phyloP scores from a whole-genome alignment of 805 yeast genomes.

The Metschnikowia baotianmanensis region DNA sequence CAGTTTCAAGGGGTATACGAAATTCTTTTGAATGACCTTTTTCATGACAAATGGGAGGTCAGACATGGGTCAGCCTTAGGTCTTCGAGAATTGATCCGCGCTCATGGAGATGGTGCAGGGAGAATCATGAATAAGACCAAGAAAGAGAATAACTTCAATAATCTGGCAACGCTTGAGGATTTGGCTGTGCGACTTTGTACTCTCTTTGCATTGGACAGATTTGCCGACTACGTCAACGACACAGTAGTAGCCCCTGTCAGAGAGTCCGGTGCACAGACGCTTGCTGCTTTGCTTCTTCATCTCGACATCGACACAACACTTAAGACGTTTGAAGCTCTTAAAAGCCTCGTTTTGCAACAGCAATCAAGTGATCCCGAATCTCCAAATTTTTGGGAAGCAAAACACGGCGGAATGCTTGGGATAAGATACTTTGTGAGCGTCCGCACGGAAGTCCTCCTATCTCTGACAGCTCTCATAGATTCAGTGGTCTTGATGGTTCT shows the following conservation, averaged over 20 bases:
- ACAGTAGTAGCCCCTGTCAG: slow-evolving; percentile 98
- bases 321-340: slow-evolving; percentile 62
- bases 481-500: slow-evolving; percentile 80
- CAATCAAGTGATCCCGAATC: slow-evolving; percentile 39
- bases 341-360: slow-evolving; percentile 65
- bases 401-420: slow-evolving; percentile 97
- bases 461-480: slow-evolving; percentile 57
- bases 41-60: slow-evolving; percentile 87
- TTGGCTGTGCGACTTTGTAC: slow-evolving; percentile 81
- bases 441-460: slow-evolving; percentile 70
- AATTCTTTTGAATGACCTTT: slow-evolving; percentile 70
- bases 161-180: slow-evolving; percentile 76
- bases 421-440: slow-evolving; percentile 88
- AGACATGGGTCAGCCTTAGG: slow-evolving; percentile 97
- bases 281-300: slow-evolving; percentile 85
- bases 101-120: slow-evolving; percentile 85
- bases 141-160: slow-evolving; percentile 63
- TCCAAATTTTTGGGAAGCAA: slow-evolving; percentile 87
- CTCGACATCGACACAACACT: slow-evolving; percentile 57
- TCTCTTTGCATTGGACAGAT: slow-evolving; percentile 86
- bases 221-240: slow-evolving; percentile 96
- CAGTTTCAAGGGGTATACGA: slow-evolving; percentile 93
- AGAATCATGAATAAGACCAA: slow-evolving; percentile 62
- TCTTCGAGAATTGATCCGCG: slow-evolving; percentile 75
- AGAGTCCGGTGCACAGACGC: slow-evolving; percentile 92